phyloP scores from a whole-genome alignment of 257 asterid species.

The Oldenlandia corymbosa region DNA sequence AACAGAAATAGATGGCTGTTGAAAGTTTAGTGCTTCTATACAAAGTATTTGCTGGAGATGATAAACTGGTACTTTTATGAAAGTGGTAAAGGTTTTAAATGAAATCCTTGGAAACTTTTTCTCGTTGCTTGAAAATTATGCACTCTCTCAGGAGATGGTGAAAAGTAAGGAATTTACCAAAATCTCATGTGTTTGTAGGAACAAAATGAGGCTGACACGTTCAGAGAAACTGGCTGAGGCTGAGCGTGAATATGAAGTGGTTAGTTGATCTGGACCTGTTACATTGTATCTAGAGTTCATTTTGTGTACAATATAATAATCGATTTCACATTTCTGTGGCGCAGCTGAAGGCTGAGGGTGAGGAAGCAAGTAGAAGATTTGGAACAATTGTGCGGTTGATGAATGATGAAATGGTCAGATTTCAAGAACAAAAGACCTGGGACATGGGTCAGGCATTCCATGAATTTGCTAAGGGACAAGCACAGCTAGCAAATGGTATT shows the following conservation, averaged over 20 bases:
- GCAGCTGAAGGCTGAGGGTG: conserved; percentile 40
- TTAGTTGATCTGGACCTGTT: conserved; percentile 21
- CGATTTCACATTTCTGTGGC: conserved; percentile 2
- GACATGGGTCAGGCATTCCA: conserved; percentile 95
- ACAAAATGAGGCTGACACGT: conserved; percentile 71
- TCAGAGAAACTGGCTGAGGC: conserved; percentile 80
- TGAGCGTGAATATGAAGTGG: conserved; percentile 91
- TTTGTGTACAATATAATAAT: too few relatives aligned
- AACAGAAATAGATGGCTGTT: background rate
- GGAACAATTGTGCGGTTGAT: conserved; percentile 66
- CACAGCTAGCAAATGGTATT: conserved; percentile 56
- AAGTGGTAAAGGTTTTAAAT: background rate
- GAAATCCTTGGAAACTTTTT: too few relatives aligned
- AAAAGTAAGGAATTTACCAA: background rate
- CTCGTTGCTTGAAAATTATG: background rate
- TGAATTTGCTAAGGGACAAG: conserved; percentile 91
- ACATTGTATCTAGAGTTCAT: too few relatives aligned
- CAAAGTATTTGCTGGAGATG: background rate
- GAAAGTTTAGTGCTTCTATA: background rate
- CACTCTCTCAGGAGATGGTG: background rate
- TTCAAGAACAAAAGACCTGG: conserved; percentile 84
- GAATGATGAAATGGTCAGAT: conserved; percentile 77
- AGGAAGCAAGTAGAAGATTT: conserved; percentile 67
- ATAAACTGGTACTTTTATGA: background rate
- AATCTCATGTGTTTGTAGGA: conserved; percentile 43